These are phyloP conservation scores for Yamadazyma conglobata DNA, from an alignment of 1,139 yeast species.

Conservation along the genomic window DNA sequence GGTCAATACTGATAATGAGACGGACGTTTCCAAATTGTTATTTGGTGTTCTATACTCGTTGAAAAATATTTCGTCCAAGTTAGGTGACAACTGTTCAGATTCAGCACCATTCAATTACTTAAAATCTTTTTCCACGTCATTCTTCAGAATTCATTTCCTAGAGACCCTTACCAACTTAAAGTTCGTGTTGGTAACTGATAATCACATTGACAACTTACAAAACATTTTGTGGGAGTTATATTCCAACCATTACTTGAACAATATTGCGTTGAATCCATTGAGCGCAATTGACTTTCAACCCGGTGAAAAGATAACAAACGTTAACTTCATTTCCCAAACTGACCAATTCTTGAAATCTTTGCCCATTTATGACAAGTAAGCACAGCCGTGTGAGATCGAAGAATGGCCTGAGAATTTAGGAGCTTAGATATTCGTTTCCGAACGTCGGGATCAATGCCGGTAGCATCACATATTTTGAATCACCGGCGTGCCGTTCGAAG, in stretches of 20 bases:
- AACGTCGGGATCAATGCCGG: not conserved
- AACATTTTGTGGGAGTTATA: constrained; percentile 65
- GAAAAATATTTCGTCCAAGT: constrained; percentile 66
- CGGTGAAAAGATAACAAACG: constrained; percentile 36
- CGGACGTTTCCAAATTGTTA: constrained; percentile 69
- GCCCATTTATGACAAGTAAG: constrained; percentile 17
- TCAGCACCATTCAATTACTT: constrained; percentile 39
- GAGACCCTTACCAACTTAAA: constrained; percentile 80
- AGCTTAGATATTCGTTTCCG: not conserved
- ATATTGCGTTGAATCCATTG: constrained; percentile 64
- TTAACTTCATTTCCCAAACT: constrained; percentile 41
- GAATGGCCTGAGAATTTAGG: not conserved
- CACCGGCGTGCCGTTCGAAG: no score
- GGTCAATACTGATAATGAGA: constrained; percentile 54
- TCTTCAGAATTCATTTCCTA: constrained; percentile 71
- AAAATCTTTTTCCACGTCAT: constrained; percentile 66
- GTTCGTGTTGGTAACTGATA: constrained; percentile 72
- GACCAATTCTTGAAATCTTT: constrained; percentile 36
- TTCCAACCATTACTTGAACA: constrained; percentile 61
- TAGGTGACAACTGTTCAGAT: constrained; percentile 34
- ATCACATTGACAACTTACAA: constrained; percentile 57
- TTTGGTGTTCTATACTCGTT: constrained; percentile 87
- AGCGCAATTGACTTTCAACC: constrained; percentile 51
- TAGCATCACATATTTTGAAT: no score
- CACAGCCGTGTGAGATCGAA: not conserved